phyloP scores from a whole-genome alignment of 208 protist species.

The Trichomonas tenax region DNA sequence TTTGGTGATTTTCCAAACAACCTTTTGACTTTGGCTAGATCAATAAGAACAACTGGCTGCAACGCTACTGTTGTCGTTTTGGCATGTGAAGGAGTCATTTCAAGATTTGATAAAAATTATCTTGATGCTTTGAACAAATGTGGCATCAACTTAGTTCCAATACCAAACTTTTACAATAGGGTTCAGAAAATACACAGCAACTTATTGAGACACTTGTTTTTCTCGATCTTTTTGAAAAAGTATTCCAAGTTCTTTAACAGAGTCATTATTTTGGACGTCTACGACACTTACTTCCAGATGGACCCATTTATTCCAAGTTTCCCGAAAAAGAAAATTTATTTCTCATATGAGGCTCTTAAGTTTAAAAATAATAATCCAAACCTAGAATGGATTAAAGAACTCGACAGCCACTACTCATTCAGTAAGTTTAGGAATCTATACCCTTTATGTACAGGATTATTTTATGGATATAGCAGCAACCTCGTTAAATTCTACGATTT shows the following conservation, averaged over 20 bases:
- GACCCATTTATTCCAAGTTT: not conserved
- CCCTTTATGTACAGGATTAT: not conserved
- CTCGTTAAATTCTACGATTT: not conserved
- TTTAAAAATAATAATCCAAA: not conserved
- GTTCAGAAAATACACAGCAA: not conserved
- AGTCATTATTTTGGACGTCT: not conserved
- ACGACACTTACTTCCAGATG: not conserved
- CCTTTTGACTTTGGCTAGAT: not conserved
- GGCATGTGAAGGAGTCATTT: not conserved
- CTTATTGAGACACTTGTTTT: not conserved
- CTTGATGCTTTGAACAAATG: not conserved
- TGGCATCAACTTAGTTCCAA: not conserved
- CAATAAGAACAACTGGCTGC: not conserved
- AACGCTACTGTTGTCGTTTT: not conserved
- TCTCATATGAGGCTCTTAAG: not conserved
- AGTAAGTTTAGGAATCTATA: not conserved
- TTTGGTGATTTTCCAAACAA: not conserved
- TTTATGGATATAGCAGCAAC: not conserved
- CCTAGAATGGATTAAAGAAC: not conserved
- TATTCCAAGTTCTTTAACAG: not conserved
- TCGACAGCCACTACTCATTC: not conserved
- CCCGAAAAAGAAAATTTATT: not conserved
- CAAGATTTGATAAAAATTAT: not conserved
- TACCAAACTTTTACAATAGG: not conserved
- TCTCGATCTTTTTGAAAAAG: not conserved